A percentile compares a stretch with the other conserved stretches of the same genome.
These are phyloP conservation scores for Sporobolomyces pararoseus DNA, from an alignment of 768 basidiomycete species.

Conservation along the genomic window DNA sequence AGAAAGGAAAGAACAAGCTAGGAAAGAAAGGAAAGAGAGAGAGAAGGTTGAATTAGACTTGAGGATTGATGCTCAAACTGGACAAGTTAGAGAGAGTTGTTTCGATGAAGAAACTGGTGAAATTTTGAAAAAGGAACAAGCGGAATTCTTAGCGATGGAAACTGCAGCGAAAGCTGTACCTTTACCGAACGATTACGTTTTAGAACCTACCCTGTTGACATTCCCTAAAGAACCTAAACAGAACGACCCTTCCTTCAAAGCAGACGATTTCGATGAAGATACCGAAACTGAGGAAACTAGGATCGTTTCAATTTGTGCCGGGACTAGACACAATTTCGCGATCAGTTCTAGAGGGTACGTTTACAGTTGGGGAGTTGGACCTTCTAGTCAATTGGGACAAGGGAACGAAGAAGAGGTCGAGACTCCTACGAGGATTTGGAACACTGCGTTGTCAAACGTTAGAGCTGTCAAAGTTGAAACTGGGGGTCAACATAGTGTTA, in stretches of 20 bases:
- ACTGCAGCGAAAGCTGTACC: conserved; percentile 43
- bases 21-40: conserved; percentile 35
- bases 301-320: conserved; percentile 51
- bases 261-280: conserved; percentile 41
- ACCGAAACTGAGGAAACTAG: conserved; percentile 44
- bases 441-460: conserved; percentile 42
- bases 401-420: conserved; percentile 49
- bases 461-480: conserved; percentile 46
- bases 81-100: conserved; percentile 36
- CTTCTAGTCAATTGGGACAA: conserved; percentile 51
- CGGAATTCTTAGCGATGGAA: conserved; percentile 43
- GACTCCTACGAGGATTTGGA: conserved; percentile 47
- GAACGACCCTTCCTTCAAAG: conserved; percentile 48
- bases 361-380: conserved; percentile 53
- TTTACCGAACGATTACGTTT: conserved; percentile 48
- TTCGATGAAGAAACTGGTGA: conserved; percentile 32
- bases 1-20: conserved; percentile 46
- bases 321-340: conserved; percentile 52
- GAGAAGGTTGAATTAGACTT: conserved; percentile 19
- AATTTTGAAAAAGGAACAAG: conserved; percentile 29
- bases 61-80: conserved; percentile 30
- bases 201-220: conserved; percentile 47
- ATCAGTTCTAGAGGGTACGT: conserved; percentile 51
- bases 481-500: conserved; percentile 50
- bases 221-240: conserved; percentile 50